A percentile compares a stretch with the other conserved stretches of the same genome.
Evolutionary conservation across 495 filamentous ascomycete species (phyloP).

Genomic region (Aspergillus indologenus): DNA sequence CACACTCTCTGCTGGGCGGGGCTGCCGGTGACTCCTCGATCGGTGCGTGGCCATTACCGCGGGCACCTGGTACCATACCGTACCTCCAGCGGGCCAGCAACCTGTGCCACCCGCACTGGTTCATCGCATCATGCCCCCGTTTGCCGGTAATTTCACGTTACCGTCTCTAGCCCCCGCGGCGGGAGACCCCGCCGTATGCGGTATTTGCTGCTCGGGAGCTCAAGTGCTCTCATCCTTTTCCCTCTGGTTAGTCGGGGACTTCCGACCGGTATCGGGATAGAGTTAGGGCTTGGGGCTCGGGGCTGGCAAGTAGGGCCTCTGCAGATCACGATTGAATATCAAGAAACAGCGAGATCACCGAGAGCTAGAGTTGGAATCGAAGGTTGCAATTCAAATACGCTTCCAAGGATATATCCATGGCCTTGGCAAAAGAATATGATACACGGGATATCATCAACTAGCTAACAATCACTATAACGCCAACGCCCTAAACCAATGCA

Average conservation of each 20-base stretch:
- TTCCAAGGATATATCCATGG: background rate
- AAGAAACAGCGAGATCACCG: background rate
- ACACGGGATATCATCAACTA: background rate
- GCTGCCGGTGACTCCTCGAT: constrained; percentile 18
- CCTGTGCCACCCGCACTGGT: background rate
- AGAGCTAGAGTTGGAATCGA: too few relatives aligned
- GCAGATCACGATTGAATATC: constrained; percentile 8
- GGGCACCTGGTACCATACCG: constrained; percentile 13
- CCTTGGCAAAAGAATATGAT: background rate
- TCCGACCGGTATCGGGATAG: constrained; percentile 18
- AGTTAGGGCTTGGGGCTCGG: constrained; percentile 18
- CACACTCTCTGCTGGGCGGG: background rate
- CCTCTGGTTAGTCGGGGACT: background rate
- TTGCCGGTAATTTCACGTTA: constrained; percentile 5
- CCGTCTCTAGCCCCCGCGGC: constrained; percentile 12
- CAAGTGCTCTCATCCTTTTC: constrained; percentile 4
- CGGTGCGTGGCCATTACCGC: background rate
- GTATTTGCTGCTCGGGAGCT: constrained; percentile 16
- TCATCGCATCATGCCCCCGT: background rate
- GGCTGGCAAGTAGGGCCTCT: constrained; percentile 15
- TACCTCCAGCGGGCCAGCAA: background rate
- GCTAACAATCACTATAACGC: constrained; percentile 4
- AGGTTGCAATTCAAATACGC: background rate
- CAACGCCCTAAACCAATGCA: constrained; percentile 16
- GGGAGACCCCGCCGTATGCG: constrained; percentile 17